A percentile compares a stretch with the other conserved stretches of the same genome.
Conservation (phyloP, 192 early-diverging fungal genomes). For the Dissophora globulifera region DNA sequence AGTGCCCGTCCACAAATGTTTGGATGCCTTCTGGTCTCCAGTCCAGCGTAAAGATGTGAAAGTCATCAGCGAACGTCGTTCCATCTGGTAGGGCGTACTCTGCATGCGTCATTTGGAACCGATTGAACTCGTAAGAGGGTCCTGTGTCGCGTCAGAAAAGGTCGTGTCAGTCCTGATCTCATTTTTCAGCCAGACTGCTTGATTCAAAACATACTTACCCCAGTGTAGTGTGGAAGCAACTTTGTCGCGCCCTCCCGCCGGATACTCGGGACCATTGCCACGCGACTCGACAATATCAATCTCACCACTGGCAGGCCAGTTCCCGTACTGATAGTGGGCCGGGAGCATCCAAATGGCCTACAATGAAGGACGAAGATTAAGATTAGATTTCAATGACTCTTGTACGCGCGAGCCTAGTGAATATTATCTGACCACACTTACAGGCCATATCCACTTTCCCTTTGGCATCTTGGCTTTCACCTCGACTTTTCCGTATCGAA, state of each 20-base stretch:
- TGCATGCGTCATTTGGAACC: conserved; percentile 57
- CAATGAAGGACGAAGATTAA: too few species aligned
- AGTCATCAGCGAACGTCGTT: conserved; percentile 62
- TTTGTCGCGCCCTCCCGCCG: conserved; percentile 43
- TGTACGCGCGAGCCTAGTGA: too few species aligned
- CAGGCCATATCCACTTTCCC: conserved; percentile 65
- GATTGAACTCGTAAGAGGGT: conserved; percentile 58
- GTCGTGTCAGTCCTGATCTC: too few species aligned
- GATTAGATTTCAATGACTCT: too few species aligned
- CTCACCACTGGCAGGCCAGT: conserved; percentile 72
- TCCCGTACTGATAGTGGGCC: conserved; percentile 62
- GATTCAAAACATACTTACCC: too few species aligned
- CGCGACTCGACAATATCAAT: conserved; percentile 68
- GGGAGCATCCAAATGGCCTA: conserved; percentile 73
- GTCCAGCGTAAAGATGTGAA: conserved; percentile 64
- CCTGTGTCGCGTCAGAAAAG: conserved; percentile 14
- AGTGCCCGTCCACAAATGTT: conserved; percentile 66
- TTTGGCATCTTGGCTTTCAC: conserved; percentile 65
- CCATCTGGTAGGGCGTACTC: conserved; percentile 49
- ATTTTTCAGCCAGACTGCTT: too few species aligned
- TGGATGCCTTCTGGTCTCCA: conserved; percentile 64
- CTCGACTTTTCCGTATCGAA: conserved; percentile 68
- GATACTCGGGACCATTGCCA: conserved; percentile 61
- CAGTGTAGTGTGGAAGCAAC: conserved; percentile 69
- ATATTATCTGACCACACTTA: not conserved